Evolutionary conservation across 345 rosid genomes (phyloP).

Genomic region (Eucalyptus viminalis): DNA sequence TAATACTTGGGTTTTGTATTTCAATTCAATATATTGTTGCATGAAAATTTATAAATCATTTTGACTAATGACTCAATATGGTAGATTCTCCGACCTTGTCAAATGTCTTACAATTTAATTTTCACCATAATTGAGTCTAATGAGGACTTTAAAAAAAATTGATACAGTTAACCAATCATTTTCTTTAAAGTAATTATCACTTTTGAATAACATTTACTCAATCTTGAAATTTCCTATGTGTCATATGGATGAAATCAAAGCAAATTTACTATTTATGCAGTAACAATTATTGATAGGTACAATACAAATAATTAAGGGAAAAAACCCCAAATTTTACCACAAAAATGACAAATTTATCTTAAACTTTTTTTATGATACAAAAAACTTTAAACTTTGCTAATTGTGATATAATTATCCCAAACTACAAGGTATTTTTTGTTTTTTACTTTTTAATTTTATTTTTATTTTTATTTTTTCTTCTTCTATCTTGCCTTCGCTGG

Average conservation of each 20-base stretch:
- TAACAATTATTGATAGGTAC: no score
- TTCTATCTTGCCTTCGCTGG: accelerated
- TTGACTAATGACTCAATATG: not conserved
- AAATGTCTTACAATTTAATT: not conserved
- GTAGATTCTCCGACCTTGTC: not conserved
- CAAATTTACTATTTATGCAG: not conserved
- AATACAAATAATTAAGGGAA: not conserved
- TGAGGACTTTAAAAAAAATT: no score
- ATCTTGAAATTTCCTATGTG: accelerated
- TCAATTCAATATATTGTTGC: not conserved
- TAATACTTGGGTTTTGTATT: not conserved
- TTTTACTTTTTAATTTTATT: accelerated
- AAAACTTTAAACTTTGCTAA: no score
- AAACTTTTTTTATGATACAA: no score
- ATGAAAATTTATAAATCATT: no score
- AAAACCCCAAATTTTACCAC: no score
- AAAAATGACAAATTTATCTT: no score
- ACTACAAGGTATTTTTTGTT: no score
- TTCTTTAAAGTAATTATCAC: not conserved
- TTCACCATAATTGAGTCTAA: not conserved
- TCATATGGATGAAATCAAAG: not conserved
- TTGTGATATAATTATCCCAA: no score
- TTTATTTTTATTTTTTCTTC: no score
- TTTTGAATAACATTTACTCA: no score
- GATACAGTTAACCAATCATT: not conserved